Conservation (phyloP, 2,329 filamentous ascomycete genomes). For the Aspergillus fischeri region DNA sequence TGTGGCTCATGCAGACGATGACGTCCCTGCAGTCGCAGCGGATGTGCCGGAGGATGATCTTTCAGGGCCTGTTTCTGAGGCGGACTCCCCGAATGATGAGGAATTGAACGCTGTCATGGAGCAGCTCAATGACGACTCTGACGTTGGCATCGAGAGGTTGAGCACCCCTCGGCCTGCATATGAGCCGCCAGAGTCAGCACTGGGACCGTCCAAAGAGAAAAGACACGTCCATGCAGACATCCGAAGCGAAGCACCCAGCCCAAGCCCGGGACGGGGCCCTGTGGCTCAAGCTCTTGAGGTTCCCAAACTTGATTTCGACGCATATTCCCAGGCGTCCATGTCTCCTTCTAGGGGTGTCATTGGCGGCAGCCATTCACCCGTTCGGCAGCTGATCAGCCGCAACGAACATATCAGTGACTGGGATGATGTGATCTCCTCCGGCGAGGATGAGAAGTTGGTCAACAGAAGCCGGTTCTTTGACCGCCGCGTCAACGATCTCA, state of each 20-base stretch:
- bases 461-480: conserved; percentile 86
- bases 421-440: conserved; percentile 79
- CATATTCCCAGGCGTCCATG: conserved; percentile 44
- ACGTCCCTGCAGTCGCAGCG: conserved; percentile 1
- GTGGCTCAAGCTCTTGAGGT: conserved; percentile 44
- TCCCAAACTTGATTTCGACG: conserved; percentile 36
- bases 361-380: conserved; percentile 51
- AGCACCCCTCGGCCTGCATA: conserved; percentile 30
- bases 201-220: conserved; percentile 52
- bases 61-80: conserved; percentile 18
- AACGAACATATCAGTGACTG: conserved; percentile 75
- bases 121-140: conserved; percentile 71
- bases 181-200: conserved; percentile 32
- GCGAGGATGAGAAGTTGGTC: conserved; percentile 78
- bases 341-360: conserved; percentile 61
- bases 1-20: conserved; percentile 3
- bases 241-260: conserved; percentile 68
- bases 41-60: conserved; percentile 11
- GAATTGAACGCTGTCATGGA: conserved; percentile 93
- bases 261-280: conserved; percentile 59
- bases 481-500: conserved; percentile 78
- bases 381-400: conserved; percentile 61
- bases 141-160: conserved; percentile 68
- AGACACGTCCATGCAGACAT: conserved; percentile 49
- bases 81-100: conserved; percentile 44